Evolutionary conservation across 2,329 filamentous ascomycete species (phyloP), one percentile per base, ranked within the genome.

Genomic region (Neopestalotiopsis sp.): DNA sequence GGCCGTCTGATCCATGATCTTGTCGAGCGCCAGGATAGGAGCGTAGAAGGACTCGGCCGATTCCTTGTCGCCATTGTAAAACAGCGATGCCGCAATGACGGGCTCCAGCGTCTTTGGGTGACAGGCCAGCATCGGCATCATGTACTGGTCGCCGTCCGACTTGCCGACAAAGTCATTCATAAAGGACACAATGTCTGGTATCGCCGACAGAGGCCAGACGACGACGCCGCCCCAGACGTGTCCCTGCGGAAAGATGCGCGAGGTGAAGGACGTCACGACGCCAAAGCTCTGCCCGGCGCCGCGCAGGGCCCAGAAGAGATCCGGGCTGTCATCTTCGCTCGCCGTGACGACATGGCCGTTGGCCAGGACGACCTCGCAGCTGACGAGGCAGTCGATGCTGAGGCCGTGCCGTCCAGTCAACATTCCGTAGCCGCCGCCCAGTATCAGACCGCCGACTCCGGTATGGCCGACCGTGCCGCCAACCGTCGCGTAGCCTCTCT

Each of bases 391-490:
- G 69, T 86, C 84, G 10, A 83, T 76, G 3, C 80, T 73, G 9
- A 91, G 80, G 0, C 90, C 90, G 66, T 88, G 80, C 40, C 80
- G 79, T 0, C 87, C 85, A 32, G 82, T 85, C 17, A 91, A 78
- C 76, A 86, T 85, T 1, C 89, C 88, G 73, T 88, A 89, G 1
- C 89, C 89, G 30, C 88, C 89, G 0, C 87, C 87, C 1, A 90
- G 76, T 0, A 86, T 84, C 14, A 91, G 79, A 0, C 87, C 89
- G 2, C 87, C 89, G 4, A 91, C 86, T 5, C 89, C 89, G 1
- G 88, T 91, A 71, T 90, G 87, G 57, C 87, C 87, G 10, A 91
- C 87, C 0, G 89, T 90, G 3, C 89, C 89, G 7, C 88, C 89
- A 0, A 90, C 86, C 1, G 88, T 88, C 2, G 88, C 89, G 3